Conservation (phyloP, 345 rosid species). For the Rhizophora apiculata region DNA sequence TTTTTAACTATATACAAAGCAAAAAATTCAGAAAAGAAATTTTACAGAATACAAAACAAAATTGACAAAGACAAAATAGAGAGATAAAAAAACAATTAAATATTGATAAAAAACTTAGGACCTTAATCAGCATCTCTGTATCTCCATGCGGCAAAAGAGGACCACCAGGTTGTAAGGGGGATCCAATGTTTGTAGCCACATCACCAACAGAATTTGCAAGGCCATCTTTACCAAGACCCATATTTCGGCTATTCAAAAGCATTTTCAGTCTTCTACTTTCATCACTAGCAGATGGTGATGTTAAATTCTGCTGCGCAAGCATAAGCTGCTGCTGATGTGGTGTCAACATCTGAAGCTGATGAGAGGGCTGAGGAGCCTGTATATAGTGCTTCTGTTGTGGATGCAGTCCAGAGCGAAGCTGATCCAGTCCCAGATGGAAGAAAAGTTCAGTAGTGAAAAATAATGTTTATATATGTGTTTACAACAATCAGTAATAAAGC, state of each 20-base stretch:
- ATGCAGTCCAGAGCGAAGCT: slow-evolving; percentile 65
- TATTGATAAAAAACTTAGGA: slow-evolving; percentile 16
- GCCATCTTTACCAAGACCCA: slow-evolving; percentile 71
- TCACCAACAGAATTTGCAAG: slow-evolving; percentile 67
- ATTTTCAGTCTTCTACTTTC: slow-evolving; percentile 76
- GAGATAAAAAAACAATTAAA: not conserved
- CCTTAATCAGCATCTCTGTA: slow-evolving; percentile 66
- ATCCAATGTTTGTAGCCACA: slow-evolving; percentile 61
- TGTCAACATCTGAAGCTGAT: slow-evolving; percentile 80
- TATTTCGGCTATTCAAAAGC: slow-evolving; percentile 59
- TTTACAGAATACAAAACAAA: not conserved
- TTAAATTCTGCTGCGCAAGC: slow-evolving; percentile 82
- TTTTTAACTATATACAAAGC: slow-evolving; percentile 45
- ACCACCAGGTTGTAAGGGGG: slow-evolving; percentile 65
- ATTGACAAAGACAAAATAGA: not conserved
- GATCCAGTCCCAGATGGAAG: slow-evolving; percentile 60
- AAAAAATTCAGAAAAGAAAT: not conserved
- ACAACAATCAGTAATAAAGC: not conserved
- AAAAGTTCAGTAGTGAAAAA: slow-evolving; percentile 16
- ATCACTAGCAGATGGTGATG: slow-evolving; percentile 71
- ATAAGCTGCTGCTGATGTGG: slow-evolving; percentile 95
- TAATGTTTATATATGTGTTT: not conserved
- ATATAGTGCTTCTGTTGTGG: slow-evolving; percentile 87
- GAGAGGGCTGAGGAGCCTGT: slow-evolving; percentile 85
- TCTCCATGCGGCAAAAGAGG: slow-evolving; percentile 56